phyloP scores from a whole-genome alignment of 2,329 filamentous ascomycete genomes.

The Myrmaecium sp. region DNA sequence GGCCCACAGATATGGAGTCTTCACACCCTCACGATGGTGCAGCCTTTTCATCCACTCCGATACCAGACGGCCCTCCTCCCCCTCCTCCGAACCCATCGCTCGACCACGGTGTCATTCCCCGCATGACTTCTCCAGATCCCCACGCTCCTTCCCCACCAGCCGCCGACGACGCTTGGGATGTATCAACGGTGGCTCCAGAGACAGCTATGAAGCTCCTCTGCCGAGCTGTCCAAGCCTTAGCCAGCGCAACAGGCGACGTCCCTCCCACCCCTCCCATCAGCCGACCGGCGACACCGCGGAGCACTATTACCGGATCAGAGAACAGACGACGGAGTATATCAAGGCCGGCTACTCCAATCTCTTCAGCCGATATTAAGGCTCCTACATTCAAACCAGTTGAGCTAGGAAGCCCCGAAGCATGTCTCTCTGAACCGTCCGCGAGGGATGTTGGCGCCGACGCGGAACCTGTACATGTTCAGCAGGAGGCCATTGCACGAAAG shows the following conservation, averaged over 20 bases:
- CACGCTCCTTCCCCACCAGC: conserved; percentile 22
- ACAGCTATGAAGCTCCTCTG: conserved; percentile 69
- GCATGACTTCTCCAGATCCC: conserved; percentile 14
- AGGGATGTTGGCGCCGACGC: conserved; percentile 42
- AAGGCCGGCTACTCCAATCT: conserved; percentile 21
- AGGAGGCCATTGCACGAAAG: conserved; percentile 72
- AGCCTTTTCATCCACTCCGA: no score
- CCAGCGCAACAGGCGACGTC: conserved; percentile 58
- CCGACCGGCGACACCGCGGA: conserved; percentile 39
- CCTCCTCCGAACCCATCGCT: conserved; percentile 23
- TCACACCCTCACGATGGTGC: no score
- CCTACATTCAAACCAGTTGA: conserved; percentile 17
- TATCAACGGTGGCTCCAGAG: conserved; percentile 55
- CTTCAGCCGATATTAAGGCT: conserved; percentile 22
- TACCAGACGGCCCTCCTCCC: conserved; percentile 10
- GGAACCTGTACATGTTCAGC: conserved; percentile 59
- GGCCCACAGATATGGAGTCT: no score
- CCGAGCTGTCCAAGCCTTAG: conserved; percentile 39
- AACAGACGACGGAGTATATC: conserved; percentile 16
- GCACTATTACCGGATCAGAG: conserved; percentile 7
- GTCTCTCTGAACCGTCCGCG: conserved; percentile 29
- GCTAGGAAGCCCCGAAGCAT: conserved; percentile 33
- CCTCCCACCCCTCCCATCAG: conserved; percentile 61
- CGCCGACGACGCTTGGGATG: conserved; percentile 38
- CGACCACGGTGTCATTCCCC: conserved; percentile 22